phyloP scores from a whole-genome alignment of 345 rosid species.

The Adansonia digitata region DNA sequence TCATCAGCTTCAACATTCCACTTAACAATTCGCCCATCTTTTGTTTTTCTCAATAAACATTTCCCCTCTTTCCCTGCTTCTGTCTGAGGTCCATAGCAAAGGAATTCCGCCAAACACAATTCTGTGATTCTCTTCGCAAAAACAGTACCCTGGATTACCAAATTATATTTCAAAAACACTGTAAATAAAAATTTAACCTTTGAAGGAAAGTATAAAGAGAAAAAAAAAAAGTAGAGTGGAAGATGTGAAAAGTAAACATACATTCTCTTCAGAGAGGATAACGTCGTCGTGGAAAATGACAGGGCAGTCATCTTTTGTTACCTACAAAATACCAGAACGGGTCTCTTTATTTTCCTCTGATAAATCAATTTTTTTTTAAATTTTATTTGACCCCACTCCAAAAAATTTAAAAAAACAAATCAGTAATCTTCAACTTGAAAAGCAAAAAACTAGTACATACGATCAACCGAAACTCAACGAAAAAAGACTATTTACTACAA shows the following conservation, averaged over 20 bases:
- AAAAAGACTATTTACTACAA: no score
- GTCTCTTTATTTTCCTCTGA: slow-evolving; percentile 16
- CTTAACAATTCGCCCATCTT: slow-evolving; percentile 59
- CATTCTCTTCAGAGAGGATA: slow-evolving; percentile 73
- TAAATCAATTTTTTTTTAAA: slow-evolving; percentile 3
- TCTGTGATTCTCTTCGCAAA: slow-evolving; percentile 82
- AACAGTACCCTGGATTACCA: slow-evolving; percentile 48
- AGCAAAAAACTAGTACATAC: background rate
- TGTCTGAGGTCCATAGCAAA: slow-evolving; percentile 68
- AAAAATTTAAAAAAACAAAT: background rate
- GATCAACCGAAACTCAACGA: background rate
- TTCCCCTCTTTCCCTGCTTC: slow-evolving; percentile 46
- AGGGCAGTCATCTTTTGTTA: slow-evolving; percentile 86
- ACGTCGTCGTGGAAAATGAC: slow-evolving; percentile 90
- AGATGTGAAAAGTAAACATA: slow-evolving; percentile 28
- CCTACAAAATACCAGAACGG: slow-evolving; percentile 53
- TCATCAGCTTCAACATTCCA: slow-evolving; percentile 83
- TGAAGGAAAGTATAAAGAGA: background rate
- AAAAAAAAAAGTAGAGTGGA: no score
- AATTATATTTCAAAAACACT: background rate
- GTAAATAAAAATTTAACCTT: background rate
- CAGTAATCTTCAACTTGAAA: background rate
- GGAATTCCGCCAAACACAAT: slow-evolving; percentile 56
- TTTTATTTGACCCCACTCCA: background rate
- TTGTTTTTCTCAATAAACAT: slow-evolving; percentile 58